phyloP scores from a whole-genome alignment of 371 early-diverging fungal species.

The Thermomucor indicae-seudaticae region DNA sequence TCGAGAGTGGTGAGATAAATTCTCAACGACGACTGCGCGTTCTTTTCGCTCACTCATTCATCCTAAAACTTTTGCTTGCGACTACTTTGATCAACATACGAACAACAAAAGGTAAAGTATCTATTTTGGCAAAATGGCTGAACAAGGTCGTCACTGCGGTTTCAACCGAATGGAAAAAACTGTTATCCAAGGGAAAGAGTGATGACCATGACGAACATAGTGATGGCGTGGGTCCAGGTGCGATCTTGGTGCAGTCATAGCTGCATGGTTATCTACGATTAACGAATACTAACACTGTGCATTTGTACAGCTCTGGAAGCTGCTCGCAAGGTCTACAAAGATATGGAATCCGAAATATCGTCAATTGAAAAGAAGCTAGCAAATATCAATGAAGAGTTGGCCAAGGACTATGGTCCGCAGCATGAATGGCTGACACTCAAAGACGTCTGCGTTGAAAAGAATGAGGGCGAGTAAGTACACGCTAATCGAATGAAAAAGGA shows the following conservation, averaged over 20 bases:
- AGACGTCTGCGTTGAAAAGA: slow-evolving; percentile 64
- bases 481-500: too few relatives aligned
- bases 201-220: background rate
- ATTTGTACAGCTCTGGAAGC: slow-evolving; percentile 26
- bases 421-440: slow-evolving; percentile 59
- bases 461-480: slow-evolving; percentile 69
- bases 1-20: too few relatives aligned
- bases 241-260: background rate
- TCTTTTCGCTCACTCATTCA: too few relatives aligned
- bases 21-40: too few relatives aligned
- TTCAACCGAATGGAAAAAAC: slow-evolving; percentile 8
- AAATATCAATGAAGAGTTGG: slow-evolving; percentile 39
- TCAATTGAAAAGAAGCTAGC: slow-evolving; percentile 27
- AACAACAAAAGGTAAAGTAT: slow-evolving; percentile 11
- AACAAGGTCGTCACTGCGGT: slow-evolving; percentile 8
- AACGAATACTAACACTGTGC: background rate
- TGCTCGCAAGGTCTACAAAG: slow-evolving; percentile 32
- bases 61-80: background rate
- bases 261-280: background rate
- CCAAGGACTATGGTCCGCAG: slow-evolving; percentile 57
- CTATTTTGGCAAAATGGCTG: background rate
- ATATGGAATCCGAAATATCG: slow-evolving; percentile 30
- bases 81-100: background rate
- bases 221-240: slow-evolving; percentile 7
- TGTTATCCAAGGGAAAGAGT: background rate